Base-by-base conservation (phyloP, 805 yeast species). In the Metschnikowia koreensis region DNA sequence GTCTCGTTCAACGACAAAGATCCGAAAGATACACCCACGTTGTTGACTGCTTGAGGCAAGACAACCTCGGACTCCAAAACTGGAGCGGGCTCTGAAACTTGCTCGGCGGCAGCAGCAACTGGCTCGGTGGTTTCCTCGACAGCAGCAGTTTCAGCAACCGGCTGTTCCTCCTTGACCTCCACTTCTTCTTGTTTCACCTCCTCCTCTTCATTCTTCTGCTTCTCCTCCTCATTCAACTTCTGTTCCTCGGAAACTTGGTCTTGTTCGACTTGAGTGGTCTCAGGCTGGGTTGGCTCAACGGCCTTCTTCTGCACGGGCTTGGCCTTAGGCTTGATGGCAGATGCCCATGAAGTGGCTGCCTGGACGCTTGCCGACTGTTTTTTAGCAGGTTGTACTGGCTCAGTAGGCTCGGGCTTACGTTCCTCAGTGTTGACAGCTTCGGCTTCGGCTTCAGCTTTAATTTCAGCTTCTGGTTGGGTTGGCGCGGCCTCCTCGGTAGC, bases 21-120 rank as follows among this genome's bases (percentile, higher is more conserved):
- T 51, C 89, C 89, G 60, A 84, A 83, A 34, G 86, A 82, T 39
- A 84, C 83, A 56, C 83, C 85, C 29, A 80, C 79, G 45, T 78
- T 68, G 62, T 71, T 68, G 53, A 76, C 63, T 58, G 70, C 77
- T 51, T 77, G 71, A 56, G 88, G 88, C 64, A 84, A 78, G 33
- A 83, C 69, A 46, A 74, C 79, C 58, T 69, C 69, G 36, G 76
- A 70, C 59, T 69, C 67, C 41, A 56, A 50, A 22, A 51, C 60
- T 16, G 63, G 22, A 22, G 22, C 22, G 22, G 22, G 58, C 36
- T 54, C 58, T 89, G 97, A 96, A 78, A 82, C 27, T 67, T 87
- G 63, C 91, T 90, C 65, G 36, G 62, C 56, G 29, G 50, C 50
- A 28, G 42, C 48, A n/a, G 33, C 51, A 26, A 50, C 52, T n/a